Conservation (phyloP, 2,329 filamentous ascomycete genomes). For the Sporothrix dimorphospora region DNA sequence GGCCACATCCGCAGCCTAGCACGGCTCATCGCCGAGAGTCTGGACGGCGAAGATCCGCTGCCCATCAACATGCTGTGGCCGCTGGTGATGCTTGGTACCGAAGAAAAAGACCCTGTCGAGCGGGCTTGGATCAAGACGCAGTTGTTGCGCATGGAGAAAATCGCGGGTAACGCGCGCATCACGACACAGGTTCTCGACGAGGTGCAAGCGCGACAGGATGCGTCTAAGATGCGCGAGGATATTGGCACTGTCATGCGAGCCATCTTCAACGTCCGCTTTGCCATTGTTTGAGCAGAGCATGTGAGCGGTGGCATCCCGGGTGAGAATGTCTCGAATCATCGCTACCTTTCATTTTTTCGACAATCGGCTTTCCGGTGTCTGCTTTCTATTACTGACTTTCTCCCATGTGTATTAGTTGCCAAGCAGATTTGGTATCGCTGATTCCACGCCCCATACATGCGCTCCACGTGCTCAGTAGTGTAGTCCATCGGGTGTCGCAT, state of each 20-base stretch:
- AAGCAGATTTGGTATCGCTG: neutral
- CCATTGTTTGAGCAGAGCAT: slow-evolving; percentile 48
- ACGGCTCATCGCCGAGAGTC: slow-evolving; percentile 48
- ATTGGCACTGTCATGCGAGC: slow-evolving; percentile 52
- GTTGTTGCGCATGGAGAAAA: slow-evolving; percentile 53
- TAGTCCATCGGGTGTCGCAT: neutral
- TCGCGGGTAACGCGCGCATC: slow-evolving; percentile 50
- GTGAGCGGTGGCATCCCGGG: too few relatives aligned
- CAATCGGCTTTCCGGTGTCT: too few relatives aligned
- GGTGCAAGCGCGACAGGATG: slow-evolving; percentile 50
- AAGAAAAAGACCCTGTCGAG: slow-evolving; percentile 55
- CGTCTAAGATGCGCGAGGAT: slow-evolving; percentile 47
- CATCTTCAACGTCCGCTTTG: slow-evolving; percentile 57
- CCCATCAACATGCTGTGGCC: slow-evolving; percentile 63
- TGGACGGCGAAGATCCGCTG: slow-evolving; percentile 49
- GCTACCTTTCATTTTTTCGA: too few relatives aligned
- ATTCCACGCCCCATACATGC: neutral
- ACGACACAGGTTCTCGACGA: slow-evolving; percentile 53
- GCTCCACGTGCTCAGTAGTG: neutral
- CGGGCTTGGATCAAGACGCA: slow-evolving; percentile 55
- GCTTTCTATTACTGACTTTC: too few relatives aligned
- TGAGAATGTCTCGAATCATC: too few relatives aligned
- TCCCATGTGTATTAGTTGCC: too few relatives aligned
- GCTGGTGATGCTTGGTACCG: slow-evolving; percentile 57
- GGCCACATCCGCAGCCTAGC: slow-evolving; percentile 52